phyloP scores from a whole-genome alignment of 2,329 filamentous ascomycete species.

The Venturia pyrina region DNA sequence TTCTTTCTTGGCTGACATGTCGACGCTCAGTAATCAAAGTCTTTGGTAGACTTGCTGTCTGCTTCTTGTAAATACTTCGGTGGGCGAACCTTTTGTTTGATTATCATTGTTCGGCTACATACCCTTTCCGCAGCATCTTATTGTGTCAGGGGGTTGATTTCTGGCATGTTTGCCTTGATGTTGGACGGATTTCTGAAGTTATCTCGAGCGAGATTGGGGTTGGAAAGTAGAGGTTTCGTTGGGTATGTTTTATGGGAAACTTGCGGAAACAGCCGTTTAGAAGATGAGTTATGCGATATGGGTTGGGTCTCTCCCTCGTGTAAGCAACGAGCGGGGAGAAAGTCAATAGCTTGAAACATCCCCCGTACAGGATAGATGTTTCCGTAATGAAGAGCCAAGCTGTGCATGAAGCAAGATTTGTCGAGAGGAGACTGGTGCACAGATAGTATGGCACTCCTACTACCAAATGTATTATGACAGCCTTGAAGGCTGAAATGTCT shows the following conservation, averaged over 20 bases:
- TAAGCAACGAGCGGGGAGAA: neutral
- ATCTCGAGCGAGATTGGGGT: neutral
- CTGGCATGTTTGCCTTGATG: neutral
- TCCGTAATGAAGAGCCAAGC: neutral
- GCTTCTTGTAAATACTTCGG: neutral
- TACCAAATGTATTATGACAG: neutral
- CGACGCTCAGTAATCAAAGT: neutral
- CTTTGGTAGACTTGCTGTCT: neutral
- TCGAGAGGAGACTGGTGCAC: too few species aligned
- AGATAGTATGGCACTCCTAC: too few species aligned
- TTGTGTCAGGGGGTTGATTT: neutral
- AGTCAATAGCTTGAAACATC: neutral
- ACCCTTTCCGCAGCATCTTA: neutral
- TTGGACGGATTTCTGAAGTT: neutral
- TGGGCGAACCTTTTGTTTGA: neutral
- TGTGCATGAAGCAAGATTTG: too few species aligned
- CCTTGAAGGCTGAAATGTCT: neutral
- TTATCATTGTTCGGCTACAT: neutral
- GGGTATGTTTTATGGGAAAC: neutral
- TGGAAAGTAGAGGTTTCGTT: neutral
- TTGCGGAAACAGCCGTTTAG: neutral
- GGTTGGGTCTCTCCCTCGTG: neutral
- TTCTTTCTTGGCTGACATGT: neutral
- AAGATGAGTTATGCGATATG: neutral
- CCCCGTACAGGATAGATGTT: neutral